phyloP scores from a whole-genome alignment of 768 basidiomycete genomes.

The Lepiota venenata region DNA sequence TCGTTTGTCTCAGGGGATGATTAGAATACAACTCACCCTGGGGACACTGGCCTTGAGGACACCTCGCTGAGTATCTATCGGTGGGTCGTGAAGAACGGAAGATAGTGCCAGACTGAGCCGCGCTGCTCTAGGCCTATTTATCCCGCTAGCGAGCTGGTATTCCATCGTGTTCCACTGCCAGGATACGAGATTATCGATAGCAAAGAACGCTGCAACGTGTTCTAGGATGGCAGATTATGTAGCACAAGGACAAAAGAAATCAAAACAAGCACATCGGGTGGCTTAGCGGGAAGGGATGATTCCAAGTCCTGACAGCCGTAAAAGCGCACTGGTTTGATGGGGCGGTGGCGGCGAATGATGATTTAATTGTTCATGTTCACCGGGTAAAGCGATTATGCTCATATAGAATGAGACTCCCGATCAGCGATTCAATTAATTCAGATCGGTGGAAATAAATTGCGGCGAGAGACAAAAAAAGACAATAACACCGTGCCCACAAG shows the following conservation, averaged over 20 bases:
- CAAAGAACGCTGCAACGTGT: neutral
- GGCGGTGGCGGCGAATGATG: too few species aligned
- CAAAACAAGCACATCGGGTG: neutral
- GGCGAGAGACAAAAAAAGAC: too few species aligned
- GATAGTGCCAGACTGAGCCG: conserved; percentile 4
- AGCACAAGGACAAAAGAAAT: neutral
- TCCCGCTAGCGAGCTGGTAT: neutral
- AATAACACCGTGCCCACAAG: too few species aligned
- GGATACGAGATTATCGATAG: neutral
- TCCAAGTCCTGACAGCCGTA: too few species aligned
- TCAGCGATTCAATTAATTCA: too few species aligned
- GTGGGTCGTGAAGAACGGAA: neutral
- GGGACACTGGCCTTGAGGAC: neutral
- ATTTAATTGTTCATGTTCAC: too few species aligned
- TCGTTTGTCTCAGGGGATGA: too few species aligned
- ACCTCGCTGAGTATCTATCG: neutral
- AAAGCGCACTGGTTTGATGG: too few species aligned
- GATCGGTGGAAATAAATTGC: too few species aligned
- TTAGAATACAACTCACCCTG: neutral
- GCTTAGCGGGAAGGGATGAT: neutral
- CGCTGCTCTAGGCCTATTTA: neutral
- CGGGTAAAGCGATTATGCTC: too few species aligned
- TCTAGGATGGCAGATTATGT: neutral
- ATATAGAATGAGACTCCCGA: too few species aligned
- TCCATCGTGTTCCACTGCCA: neutral